Evolutionary conservation across 257 asterid species (phyloP).

Genomic region (Linderniella brevidens): DNA sequence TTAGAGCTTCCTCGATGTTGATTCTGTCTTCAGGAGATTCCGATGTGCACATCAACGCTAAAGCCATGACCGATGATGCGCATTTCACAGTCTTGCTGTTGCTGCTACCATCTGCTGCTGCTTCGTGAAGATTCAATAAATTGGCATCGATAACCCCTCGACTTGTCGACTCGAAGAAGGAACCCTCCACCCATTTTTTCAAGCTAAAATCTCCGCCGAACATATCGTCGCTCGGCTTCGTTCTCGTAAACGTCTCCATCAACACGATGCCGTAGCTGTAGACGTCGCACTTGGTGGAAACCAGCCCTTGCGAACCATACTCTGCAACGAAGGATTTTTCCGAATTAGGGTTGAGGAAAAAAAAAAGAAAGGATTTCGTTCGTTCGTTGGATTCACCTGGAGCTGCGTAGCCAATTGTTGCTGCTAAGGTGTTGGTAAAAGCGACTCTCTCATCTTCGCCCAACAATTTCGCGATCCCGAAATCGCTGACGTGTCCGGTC

Average conservation of each 20-base stretch:
- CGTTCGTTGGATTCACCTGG: slow-evolving; percentile 6
- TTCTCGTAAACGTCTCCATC: slow-evolving; percentile 15
- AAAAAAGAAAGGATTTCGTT: too few relatives aligned
- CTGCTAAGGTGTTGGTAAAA: slow-evolving; percentile 7
- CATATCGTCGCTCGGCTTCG: slow-evolving; percentile 12
- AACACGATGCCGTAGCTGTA: slow-evolving; percentile 13
- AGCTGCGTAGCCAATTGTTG: slow-evolving; percentile 11
- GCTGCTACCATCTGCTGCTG: background rate
- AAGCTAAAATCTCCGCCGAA: slow-evolving; percentile 12
- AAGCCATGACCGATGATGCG: slow-evolving; percentile 1
- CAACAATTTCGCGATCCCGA: slow-evolving; percentile 10
- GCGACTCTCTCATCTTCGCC: slow-evolving; percentile 4
- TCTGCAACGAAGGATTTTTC: slow-evolving; percentile 4
- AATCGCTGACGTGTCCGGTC: slow-evolving; percentile 10
- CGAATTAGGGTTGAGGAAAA: too few relatives aligned
- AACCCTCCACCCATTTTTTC: slow-evolving; percentile 13
- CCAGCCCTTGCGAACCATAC: slow-evolving; percentile 7
- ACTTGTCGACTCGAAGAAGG: background rate
- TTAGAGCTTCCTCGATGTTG: slow-evolving; percentile 2
- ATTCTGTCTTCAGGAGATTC: slow-evolving; percentile 4
- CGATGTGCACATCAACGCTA: slow-evolving; percentile 6
- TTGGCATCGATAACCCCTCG: slow-evolving; percentile 11
- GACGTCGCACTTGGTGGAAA: slow-evolving; percentile 12
- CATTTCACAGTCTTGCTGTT: background rate
- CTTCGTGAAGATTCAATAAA: slow-evolving; percentile 3